A percentile compares a stretch with the other conserved stretches of the same genome.
Conservation (phyloP, 306 rosid genomes). For the Trifolium dubium region DNA sequence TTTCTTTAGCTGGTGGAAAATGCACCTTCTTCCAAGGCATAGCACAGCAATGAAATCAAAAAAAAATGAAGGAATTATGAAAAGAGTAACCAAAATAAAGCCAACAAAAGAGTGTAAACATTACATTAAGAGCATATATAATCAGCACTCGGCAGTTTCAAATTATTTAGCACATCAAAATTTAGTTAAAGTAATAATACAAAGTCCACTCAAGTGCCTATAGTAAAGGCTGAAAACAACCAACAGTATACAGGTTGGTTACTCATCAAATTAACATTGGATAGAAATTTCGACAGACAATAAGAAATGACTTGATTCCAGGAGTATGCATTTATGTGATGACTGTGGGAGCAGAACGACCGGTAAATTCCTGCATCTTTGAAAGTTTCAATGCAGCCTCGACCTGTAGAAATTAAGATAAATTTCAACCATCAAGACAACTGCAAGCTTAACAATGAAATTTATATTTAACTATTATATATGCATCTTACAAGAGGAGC, state of each 20-base stretch:
- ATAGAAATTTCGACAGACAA: constrained; percentile 36
- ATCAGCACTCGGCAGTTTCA: constrained; percentile 36
- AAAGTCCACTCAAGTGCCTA: constrained; percentile 39
- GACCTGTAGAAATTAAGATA: constrained; percentile 61
- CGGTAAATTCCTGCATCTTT: constrained; percentile 90
- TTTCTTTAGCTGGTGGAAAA: constrained; percentile 23
- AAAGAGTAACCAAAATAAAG: not conserved
- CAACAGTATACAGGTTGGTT: constrained; percentile 39
- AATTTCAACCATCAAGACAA: constrained; percentile 17
- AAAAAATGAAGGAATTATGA: not conserved
- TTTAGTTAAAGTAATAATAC: constrained; percentile 42
- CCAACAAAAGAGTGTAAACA: constrained; percentile 15
- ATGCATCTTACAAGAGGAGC: constrained; percentile 79
- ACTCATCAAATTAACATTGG: constrained; percentile 33
- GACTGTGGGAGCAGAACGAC: constrained; percentile 94
- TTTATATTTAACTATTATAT: constrained; percentile 11
- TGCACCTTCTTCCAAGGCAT: constrained; percentile 14
- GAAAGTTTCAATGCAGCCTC: constrained; percentile 94
- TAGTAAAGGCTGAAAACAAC: constrained; percentile 40
- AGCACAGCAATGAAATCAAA: constrained; percentile 2
- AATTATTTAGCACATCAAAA: constrained; percentile 60
- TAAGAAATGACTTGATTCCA: constrained; percentile 24
- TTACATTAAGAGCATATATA: constrained; percentile 13
- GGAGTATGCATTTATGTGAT: constrained; percentile 58
- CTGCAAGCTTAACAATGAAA: constrained; percentile 1